A percentile compares a stretch with the other conserved stretches of the same genome.
These are phyloP conservation scores for Apiospora pterosperma DNA, from an alignment of 2,329 filamentous ascomycete genomes.

Conservation along the genomic window DNA sequence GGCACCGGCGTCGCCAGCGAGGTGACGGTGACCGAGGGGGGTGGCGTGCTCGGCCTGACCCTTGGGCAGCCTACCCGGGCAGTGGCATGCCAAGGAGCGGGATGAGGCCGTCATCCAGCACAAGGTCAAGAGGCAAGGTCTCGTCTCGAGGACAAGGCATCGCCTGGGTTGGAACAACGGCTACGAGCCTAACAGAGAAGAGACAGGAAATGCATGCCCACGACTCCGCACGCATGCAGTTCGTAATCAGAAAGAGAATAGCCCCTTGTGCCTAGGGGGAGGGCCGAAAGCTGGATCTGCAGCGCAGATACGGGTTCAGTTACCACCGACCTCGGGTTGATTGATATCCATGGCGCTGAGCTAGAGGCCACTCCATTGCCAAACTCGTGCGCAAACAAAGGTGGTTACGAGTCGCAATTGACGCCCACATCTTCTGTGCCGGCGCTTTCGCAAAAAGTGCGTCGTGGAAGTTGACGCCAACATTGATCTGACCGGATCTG, in stretches of 20 bases:
- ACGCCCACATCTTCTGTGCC: neutral
- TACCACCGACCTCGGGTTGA: neutral
- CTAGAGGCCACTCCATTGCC: no score
- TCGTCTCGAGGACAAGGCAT: neutral
- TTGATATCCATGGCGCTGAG: no score
- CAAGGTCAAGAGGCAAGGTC: neutral
- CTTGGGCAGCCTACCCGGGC: no score
- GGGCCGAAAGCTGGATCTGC: neutral
- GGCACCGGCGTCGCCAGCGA: conserved; percentile 29
- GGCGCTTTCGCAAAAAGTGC: neutral
- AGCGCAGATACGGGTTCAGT: neutral
- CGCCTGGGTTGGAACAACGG: neutral
- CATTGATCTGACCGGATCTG: neutral
- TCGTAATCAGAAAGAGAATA: neutral
- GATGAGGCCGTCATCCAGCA: no score
- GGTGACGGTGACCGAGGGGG: conserved; percentile 27
- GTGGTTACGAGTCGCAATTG: neutral
- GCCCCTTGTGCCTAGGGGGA: neutral
- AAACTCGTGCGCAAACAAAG: neutral
- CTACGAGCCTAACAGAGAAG: neutral
- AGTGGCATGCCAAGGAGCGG: no score
- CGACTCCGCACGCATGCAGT: neutral
- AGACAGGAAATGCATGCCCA: neutral
- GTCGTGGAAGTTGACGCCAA: neutral
- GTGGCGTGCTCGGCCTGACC: conserved; percentile 24